These are phyloP conservation scores for Podila epicladia DNA, from an alignment of 192 early-diverging fungal genomes.

Conservation along the genomic window DNA sequence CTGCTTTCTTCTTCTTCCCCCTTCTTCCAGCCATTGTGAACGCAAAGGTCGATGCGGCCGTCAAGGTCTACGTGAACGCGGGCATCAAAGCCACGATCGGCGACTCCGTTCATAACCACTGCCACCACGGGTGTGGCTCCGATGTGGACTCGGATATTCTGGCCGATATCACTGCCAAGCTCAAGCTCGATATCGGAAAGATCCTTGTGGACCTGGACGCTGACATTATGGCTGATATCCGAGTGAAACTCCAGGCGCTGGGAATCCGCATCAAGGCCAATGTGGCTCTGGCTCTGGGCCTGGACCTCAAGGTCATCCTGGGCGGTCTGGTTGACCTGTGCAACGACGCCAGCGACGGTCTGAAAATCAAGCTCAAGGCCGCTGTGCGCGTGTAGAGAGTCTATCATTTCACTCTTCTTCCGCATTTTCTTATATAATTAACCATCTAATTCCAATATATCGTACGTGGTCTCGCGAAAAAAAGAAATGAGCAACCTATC, in stretches of 20 bases:
- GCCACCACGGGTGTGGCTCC: constrained; percentile 3
- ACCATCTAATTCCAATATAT: too few relatives aligned
- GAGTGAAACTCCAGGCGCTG: constrained; percentile 3
- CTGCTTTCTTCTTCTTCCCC: too few relatives aligned
- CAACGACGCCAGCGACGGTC: constrained; percentile 1
- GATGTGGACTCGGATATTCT: constrained; percentile 8
- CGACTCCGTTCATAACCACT: constrained; percentile 6
- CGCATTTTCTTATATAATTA: too few relatives aligned
- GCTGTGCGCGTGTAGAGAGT: neutral
- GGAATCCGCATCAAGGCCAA: constrained; percentile 12
- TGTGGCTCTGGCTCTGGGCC: constrained; percentile 5
- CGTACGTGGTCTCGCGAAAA: too few relatives aligned
- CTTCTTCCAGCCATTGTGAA: constrained; percentile 11
- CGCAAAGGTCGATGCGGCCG: constrained; percentile 13
- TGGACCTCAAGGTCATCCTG: constrained; percentile 10
- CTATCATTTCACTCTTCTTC: too few relatives aligned
- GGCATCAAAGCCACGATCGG: constrained; percentile 11
- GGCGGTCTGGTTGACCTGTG: constrained; percentile 4
- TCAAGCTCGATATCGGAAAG: constrained; percentile 16
- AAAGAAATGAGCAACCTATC: too few relatives aligned
- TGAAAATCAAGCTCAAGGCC: neutral
- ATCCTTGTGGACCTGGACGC: constrained; percentile 12
- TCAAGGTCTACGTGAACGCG: constrained; percentile 18
- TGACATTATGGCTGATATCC: constrained; percentile 14
- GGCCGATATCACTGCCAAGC: constrained; percentile 3